Percentiles rank a stretch among this genome's conserved stretches.
phyloP scores from a whole-genome alignment of 1,139 yeast genomes.

The Magnusiomyces clavatus region DNA sequence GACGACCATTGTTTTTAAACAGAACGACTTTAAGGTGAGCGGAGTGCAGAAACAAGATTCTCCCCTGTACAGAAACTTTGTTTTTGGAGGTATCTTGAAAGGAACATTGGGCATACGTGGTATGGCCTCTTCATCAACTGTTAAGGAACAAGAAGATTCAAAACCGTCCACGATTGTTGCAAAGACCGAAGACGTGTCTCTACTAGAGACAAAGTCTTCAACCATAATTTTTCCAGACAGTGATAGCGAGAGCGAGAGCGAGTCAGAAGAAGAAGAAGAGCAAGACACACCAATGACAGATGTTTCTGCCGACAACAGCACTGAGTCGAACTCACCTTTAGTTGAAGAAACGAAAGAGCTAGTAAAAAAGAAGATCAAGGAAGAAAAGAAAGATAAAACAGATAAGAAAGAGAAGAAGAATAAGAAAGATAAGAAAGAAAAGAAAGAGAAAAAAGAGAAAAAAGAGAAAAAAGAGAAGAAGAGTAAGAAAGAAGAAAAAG shows the following conservation, averaged over 20 bases:
- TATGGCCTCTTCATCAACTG: too few species aligned
- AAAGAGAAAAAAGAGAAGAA: conserved; percentile 9
- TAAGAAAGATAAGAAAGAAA: conserved; percentile 4
- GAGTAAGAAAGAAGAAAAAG: too few species aligned
- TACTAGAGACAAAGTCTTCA: too few species aligned
- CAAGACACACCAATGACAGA: conserved; percentile 19
- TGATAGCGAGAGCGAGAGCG: conserved; percentile 14
- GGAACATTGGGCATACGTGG: conserved; percentile 55
- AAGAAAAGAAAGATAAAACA: conserved; percentile 5
- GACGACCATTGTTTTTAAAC: conserved; percentile 28
- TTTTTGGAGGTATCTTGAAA: conserved; percentile 71
- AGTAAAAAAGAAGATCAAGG: conserved; percentile 4
- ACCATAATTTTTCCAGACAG: too few species aligned
- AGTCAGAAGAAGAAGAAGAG: conserved; percentile 22
- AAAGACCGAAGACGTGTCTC: conserved; percentile 15
- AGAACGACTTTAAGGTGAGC: conserved; percentile 28
- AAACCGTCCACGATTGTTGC: conserved; percentile 20
- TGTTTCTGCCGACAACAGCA: conserved; percentile 19
- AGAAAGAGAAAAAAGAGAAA: conserved; percentile 7
- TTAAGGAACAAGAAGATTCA: conserved; percentile 19
- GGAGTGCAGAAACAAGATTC: conserved; percentile 35
- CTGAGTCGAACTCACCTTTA: neutral
- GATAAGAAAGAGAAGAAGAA: conserved; percentile 5
- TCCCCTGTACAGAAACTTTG: conserved; percentile 55
- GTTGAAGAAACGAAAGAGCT: conserved; percentile 7